Percentiles rank a stretch among this genome's conserved stretches.
Evolutionary conservation across 495 filamentous ascomycete genomes (phyloP).

Genomic region (Trichocladium uniseriatum): DNA sequence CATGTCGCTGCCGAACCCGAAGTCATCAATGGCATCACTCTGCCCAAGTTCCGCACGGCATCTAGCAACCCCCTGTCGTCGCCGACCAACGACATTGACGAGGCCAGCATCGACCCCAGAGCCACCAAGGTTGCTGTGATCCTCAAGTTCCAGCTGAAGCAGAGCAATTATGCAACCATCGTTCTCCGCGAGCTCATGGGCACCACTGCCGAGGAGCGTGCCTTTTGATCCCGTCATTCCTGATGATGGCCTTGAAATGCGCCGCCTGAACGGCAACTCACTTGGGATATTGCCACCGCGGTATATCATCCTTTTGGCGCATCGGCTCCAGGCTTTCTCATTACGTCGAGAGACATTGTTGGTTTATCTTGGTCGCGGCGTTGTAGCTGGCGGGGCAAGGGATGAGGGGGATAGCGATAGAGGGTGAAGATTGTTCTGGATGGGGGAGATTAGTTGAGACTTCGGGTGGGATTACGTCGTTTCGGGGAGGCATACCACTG

Average conservation of each 20-base stretch:
- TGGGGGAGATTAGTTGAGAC: no score
- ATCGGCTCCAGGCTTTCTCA: not conserved
- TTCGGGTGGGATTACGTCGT: not conserved
- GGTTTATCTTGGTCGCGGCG: not conserved
- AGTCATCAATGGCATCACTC: slow-evolving; percentile 5
- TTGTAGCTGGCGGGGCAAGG: slow-evolving; percentile 12
- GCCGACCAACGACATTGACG: slow-evolving; percentile 4
- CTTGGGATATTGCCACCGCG: not conserved
- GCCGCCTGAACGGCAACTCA: not conserved
- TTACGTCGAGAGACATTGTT: not conserved
- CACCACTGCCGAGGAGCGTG: slow-evolving; percentile 11
- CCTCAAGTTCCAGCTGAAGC: slow-evolving; percentile 73
- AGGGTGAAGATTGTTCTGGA: not conserved
- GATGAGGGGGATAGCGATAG: slow-evolving; percentile 7
- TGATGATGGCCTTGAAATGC: not conserved
- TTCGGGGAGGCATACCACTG: not conserved
- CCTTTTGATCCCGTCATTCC: not conserved
- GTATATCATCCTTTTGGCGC: not conserved
- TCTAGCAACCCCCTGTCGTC: slow-evolving; percentile 21
- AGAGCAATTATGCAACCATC: slow-evolving; percentile 91
- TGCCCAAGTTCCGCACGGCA: slow-evolving; percentile 16
- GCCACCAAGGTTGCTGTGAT: slow-evolving; percentile 66
- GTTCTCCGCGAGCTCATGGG: slow-evolving; percentile 71
- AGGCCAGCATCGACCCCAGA: slow-evolving; percentile 11
- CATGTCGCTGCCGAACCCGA: not conserved